Percentiles rank a stretch among this genome's conserved stretches.
These are phyloP conservation scores for Juglanconis oblonga DNA, from an alignment of 2,329 filamentous ascomycete genomes.

Conservation along the genomic window DNA sequence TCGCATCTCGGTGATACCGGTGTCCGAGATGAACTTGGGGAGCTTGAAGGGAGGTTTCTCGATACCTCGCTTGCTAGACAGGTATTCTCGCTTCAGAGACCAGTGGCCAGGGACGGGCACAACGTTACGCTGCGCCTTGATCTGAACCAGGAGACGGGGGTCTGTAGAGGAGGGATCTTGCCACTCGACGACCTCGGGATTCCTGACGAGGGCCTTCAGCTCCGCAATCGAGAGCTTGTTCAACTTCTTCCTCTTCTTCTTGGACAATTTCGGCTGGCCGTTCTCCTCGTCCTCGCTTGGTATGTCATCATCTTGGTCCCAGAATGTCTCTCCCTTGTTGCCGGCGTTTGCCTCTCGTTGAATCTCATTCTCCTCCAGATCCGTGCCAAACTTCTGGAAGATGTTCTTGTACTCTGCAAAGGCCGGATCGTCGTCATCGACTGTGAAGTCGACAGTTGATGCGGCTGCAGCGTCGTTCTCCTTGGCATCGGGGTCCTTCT, in stretches of 20 bases:
- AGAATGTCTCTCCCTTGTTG: slow-evolving; percentile 83
- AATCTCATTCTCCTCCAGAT: slow-evolving; percentile 59
- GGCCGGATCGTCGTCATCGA: slow-evolving; percentile 69
- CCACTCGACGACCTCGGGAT: slow-evolving; percentile 96
- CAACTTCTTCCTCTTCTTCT: slow-evolving; percentile 89
- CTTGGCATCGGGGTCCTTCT: slow-evolving; percentile 35
- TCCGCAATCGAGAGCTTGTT: slow-evolving; percentile 94
- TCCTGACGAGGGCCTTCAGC: slow-evolving; percentile 85
- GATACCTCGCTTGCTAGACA: slow-evolving; percentile 94
- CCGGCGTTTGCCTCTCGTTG: slow-evolving; percentile 63
- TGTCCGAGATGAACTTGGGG: slow-evolving; percentile 95
- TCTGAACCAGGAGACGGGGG: slow-evolving; percentile 83
- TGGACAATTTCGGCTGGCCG: slow-evolving; percentile 71
- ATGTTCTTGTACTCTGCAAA: slow-evolving; percentile 82
- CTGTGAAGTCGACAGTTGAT: slow-evolving; percentile 46
- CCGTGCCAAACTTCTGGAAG: slow-evolving; percentile 73
- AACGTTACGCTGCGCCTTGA: slow-evolving; percentile 93
- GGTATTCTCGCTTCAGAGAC: slow-evolving; percentile 93
- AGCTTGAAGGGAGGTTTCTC: slow-evolving; percentile 92
- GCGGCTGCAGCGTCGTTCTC: slow-evolving; percentile 35
- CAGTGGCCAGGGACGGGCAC: slow-evolving; percentile 93
- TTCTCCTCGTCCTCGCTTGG: slow-evolving; percentile 77
- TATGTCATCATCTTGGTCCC: slow-evolving; percentile 80
- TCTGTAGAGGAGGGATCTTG: slow-evolving; percentile 91
- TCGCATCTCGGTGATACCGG: slow-evolving; percentile 96